Percentiles rank a stretch among this genome's conserved stretches.
These are phyloP conservation scores for Toxoplasma gondii DNA, from an alignment of 169 alveolate genomes.

Conservation along the genomic window DNA sequence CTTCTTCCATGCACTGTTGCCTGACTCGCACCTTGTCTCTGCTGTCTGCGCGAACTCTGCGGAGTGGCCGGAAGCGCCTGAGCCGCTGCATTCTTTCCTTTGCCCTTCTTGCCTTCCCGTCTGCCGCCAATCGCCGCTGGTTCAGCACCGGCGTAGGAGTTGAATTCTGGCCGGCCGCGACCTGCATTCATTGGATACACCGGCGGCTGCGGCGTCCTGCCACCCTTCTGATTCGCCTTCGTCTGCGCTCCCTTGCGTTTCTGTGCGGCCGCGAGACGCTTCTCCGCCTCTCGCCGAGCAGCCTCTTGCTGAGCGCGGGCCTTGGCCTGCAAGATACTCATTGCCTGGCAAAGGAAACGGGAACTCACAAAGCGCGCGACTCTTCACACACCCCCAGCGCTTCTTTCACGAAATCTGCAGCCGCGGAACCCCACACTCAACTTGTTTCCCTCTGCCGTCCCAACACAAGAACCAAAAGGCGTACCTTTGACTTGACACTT, in stretches of 20 bases:
- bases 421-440: too few relatives aligned
- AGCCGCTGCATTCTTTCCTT: constrained; percentile 12
- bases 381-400: too few relatives aligned
- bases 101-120: constrained; percentile 8
- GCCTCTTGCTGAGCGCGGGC: constrained; percentile 19
- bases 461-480: neutral
- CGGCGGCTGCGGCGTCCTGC: neutral
- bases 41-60: constrained; percentile 1
- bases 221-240: neutral
- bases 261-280: constrained; percentile 13
- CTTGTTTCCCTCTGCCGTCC: too few relatives aligned
- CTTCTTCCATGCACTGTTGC: too few relatives aligned
- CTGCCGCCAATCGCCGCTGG: neutral
- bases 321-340: neutral
- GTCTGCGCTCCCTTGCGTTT: neutral
- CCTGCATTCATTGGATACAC: neutral
- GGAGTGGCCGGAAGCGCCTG: neutral
- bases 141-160: neutral
- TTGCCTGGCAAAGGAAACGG: neutral
- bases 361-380: too few relatives aligned
- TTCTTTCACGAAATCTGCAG: too few relatives aligned
- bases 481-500: neutral
- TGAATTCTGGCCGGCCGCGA: neutral
- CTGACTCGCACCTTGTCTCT: neutral
- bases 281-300: constrained; percentile 13